Evolutionary conservation across 1,284 basidiomycete genomes (phyloP).

Genomic region (Ganoderma resinaceum): DNA sequence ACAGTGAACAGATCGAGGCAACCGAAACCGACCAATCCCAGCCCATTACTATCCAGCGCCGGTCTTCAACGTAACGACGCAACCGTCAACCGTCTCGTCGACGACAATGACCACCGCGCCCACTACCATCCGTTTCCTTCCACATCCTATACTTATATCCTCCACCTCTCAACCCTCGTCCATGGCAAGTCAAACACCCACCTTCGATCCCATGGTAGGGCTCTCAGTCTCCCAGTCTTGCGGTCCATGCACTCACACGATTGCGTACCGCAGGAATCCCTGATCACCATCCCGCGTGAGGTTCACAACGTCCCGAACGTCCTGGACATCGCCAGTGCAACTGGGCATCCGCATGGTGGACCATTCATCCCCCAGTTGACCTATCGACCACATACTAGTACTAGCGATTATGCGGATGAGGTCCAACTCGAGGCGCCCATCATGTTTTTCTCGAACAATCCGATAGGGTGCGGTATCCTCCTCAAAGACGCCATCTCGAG

Average conservation of each 20-base stretch:
- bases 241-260: background rate
- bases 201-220: constrained; percentile 9
- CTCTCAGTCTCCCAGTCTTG: background rate
- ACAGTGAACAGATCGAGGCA: too few species aligned
- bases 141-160: too few species aligned
- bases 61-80: too few species aligned
- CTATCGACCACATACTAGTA: constrained; percentile 78
- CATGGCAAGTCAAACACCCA: background rate
- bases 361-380: constrained; percentile 62
- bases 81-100: too few species aligned
- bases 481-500: constrained; percentile 59
- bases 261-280: background rate
- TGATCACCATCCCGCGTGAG: background rate
- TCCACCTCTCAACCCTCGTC: too few species aligned
- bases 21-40: too few species aligned
- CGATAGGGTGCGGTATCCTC: constrained; percentile 62
- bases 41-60: too few species aligned
- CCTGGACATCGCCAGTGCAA: constrained; percentile 26
- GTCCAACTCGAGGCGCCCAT: constrained; percentile 67
- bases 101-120: too few species aligned
- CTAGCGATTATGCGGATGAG: constrained; percentile 78
- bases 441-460: constrained; percentile 59
- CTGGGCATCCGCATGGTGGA: constrained; percentile 26
- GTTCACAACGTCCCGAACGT: constrained; percentile 21
- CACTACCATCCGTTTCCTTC: too few species aligned